A percentile compares a stretch with the other conserved stretches of the same genome.
Conservation (phyloP, 2,329 filamentous ascomycete species). For the Ophiostoma angusticollis region DNA sequence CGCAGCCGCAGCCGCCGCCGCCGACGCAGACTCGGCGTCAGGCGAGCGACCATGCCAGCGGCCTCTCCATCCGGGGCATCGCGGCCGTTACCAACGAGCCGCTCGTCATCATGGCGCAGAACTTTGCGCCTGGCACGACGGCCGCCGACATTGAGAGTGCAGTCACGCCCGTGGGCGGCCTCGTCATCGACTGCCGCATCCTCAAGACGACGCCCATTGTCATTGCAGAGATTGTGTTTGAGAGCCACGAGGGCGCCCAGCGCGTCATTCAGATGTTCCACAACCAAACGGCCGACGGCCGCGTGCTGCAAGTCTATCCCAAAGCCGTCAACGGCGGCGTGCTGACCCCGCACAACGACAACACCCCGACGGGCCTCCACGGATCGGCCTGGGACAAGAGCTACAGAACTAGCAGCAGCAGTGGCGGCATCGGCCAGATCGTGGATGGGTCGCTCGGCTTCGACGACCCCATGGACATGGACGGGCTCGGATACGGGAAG, state of each 20-base stretch:
- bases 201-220: constrained; percentile 57
- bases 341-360: constrained; percentile 4
- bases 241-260: constrained; percentile 59
- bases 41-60: too few species aligned
- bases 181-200: constrained; percentile 54
- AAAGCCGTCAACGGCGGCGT: constrained; percentile 34
- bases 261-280: constrained; percentile 65
- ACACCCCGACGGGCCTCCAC: constrained; percentile 20
- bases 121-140: constrained; percentile 72
- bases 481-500: constrained; percentile 19
- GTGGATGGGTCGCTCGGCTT: constrained; percentile 44
- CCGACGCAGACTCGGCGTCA: too few species aligned
- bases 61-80: constrained; percentile 60
- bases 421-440: constrained; percentile 26
- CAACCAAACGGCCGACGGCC: constrained; percentile 66
- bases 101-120: constrained; percentile 61
- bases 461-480: constrained; percentile 32
- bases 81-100: constrained; percentile 39
- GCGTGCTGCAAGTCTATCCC: constrained; percentile 58
- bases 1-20: too few species aligned
- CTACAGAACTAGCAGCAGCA: too few species aligned
- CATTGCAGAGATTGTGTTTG: constrained; percentile 65
- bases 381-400: constrained; percentile 19
- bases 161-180: constrained; percentile 61
- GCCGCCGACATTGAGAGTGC: constrained; percentile 73